phyloP scores from a whole-genome alignment of 2,329 filamentous ascomycete genomes.

The Diaporthe citrichinensis region DNA sequence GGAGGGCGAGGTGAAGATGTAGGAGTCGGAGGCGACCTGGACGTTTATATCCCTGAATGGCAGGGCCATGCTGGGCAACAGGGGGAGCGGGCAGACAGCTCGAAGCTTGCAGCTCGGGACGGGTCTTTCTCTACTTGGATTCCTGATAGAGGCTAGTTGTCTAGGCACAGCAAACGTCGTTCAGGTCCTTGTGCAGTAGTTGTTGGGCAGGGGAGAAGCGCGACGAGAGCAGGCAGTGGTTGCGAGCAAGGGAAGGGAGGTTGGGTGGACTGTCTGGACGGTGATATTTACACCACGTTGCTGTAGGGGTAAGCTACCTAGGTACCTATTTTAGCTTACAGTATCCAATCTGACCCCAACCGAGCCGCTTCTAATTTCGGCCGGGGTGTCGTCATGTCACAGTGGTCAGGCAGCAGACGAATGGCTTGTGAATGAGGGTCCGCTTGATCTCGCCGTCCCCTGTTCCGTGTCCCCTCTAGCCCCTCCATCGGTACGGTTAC shows the following conservation, averaged over 20 bases:
- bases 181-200: background rate
- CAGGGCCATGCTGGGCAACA: slow-evolving; percentile 54
- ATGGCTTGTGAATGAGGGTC: slow-evolving; percentile 38
- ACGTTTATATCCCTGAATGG: slow-evolving; percentile 98
- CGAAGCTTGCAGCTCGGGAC: slow-evolving; percentile 22
- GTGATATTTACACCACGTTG: slow-evolving; percentile 35
- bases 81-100: slow-evolving; percentile 10
- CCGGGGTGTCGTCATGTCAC: slow-evolving; percentile 39
- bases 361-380: slow-evolving; percentile 41
- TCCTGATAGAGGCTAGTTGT: background rate
- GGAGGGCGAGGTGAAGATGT: slow-evolving; percentile 96
- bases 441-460: slow-evolving; percentile 24
- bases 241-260: slow-evolving; percentile 11
- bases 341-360: slow-evolving; percentile 21
- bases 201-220: slow-evolving; percentile 5
- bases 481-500: slow-evolving; percentile 7
- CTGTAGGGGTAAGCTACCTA: slow-evolving; percentile 35
- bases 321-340: slow-evolving; percentile 31
- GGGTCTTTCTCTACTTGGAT: background rate
- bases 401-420: slow-evolving; percentile 5
- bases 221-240: background rate
- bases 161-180: background rate
- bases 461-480: slow-evolving; percentile 2
- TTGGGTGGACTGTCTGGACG: background rate
- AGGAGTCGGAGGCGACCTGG: slow-evolving; percentile 90